These are phyloP conservation scores for Erythrophleum ivorense DNA, from an alignment of 331 rosid species.

Conservation along the genomic window DNA sequence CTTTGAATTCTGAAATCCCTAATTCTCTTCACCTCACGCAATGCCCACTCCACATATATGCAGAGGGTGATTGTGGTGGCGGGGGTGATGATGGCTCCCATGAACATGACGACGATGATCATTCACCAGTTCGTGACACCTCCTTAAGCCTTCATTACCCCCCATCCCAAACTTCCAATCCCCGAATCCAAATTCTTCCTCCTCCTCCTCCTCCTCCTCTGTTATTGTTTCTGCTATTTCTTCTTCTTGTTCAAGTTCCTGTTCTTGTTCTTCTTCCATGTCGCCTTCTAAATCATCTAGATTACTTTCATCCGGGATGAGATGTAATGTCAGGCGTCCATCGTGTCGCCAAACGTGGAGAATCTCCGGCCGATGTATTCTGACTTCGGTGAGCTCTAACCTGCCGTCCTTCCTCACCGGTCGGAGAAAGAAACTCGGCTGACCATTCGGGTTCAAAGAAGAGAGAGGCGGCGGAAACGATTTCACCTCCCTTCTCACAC, in stretches of 20 bases:
- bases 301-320: conserved; percentile 47
- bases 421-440: conserved; percentile 65
- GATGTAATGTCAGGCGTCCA: conserved; percentile 80
- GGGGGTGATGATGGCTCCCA: conserved; percentile 22
- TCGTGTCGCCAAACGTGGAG: conserved; percentile 65
- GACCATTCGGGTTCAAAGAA: conserved; percentile 67
- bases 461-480: conserved; percentile 80
- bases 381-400: conserved; percentile 73
- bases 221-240: background rate
- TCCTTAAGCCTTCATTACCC: conserved; percentile 48
- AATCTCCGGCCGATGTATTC: conserved; percentile 69
- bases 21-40: conserved; percentile 44
- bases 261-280: background rate
- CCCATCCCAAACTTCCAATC: conserved; percentile 44
- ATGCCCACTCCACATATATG: conserved; percentile 54
- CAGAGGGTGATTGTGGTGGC: conserved; percentile 21
- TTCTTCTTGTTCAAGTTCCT: background rate
- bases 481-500: conserved; percentile 39
- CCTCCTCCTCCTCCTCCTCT: background rate
- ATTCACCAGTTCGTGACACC: conserved; percentile 64
- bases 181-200: background rate
- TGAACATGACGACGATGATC: conserved; percentile 36
- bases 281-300: conserved; percentile 21
- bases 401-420: conserved; percentile 81
- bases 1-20: background rate